Base-by-base conservation (phyloP, 805 yeast genomes). In the Starmerella sirachaensis region DNA sequence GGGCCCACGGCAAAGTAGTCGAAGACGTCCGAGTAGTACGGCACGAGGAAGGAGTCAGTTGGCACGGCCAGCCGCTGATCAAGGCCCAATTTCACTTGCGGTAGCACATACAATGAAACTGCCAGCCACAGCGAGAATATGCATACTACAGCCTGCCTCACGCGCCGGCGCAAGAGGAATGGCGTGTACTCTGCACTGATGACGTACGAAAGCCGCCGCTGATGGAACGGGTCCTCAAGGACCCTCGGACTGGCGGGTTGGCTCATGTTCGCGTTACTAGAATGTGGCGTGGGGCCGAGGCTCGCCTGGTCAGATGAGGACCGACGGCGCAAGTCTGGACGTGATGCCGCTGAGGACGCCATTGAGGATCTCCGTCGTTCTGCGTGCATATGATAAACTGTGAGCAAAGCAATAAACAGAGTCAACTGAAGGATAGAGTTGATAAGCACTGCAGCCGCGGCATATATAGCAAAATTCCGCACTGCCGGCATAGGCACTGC, bases 401-500 rank as follows among this genome's bases (percentile, higher is more conserved):
- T 52, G 0, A 83, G 54, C 40, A 88, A 58, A 1, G 84, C 69
- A 3, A 84, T 69, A 56, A 88, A 86, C 22, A 78, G 72, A 0
- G 96, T 83, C 56, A 85, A 59, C 54, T 88, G 97, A 21, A 88
- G 62, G 0, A 74, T 29, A 1, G 88, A 76, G 55, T 88, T 86
- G 49, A 82, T 62, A 5, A 79, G 52, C 3, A 88, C 77, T 0
- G 97, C 88, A 13, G 84, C 79, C 0, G 94, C 86, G 6, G 94
- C 82, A 53, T 83, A 91, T 11, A 80, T 59, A 0, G 98, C 96
- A 65, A 88, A 88, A 57, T 86, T 91, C 46, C 78, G 69, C 14
- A 88, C 97, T 0, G 97, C 97, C 1, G 97, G 97, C 96, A 91
- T 91, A 10, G 77, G 69, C 6, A 91, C 96, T 4, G 66, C 58